A percentile compares a stretch with the other conserved stretches of the same genome.
These are phyloP conservation scores for Xylaria arbuscula DNA, from an alignment of 2,329 filamentous ascomycete species.

Conservation along the genomic window DNA sequence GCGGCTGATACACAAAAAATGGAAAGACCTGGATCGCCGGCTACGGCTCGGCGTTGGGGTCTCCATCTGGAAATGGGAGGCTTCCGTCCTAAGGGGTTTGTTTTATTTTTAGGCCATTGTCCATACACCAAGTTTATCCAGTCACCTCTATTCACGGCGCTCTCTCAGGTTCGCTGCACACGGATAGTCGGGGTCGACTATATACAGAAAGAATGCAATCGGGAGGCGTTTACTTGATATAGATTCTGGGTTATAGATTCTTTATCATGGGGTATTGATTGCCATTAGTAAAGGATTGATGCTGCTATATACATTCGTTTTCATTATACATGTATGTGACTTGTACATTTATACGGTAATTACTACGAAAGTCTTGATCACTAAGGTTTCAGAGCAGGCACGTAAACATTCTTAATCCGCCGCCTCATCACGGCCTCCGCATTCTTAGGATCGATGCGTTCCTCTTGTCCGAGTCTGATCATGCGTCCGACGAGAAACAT, in stretches of 20 bases:
- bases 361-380: background rate
- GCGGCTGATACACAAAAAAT: background rate
- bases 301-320: background rate
- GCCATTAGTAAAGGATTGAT: background rate
- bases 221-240: no score
- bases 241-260: no score
- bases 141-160: background rate
- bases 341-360: no score
- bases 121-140: background rate
- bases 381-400: slow-evolving; percentile 36
- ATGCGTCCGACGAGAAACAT: slow-evolving; percentile 71
- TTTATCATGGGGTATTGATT: no score
- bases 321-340: background rate
- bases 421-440: slow-evolving; percentile 61
- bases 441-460: slow-evolving; percentile 64
- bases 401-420: slow-evolving; percentile 46
- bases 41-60: slow-evolving; percentile 19
- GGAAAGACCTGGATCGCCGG: slow-evolving; percentile 8
- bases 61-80: slow-evolving; percentile 9
- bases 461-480: slow-evolving; percentile 64
- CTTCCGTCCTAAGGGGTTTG: background rate
- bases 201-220: no score
- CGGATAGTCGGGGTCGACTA: no score
- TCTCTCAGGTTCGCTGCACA: no score
- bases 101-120: background rate